Evolutionary conservation across 805 yeast genomes (phyloP).

Genomic region (Hanseniaspora singularis): DNA sequence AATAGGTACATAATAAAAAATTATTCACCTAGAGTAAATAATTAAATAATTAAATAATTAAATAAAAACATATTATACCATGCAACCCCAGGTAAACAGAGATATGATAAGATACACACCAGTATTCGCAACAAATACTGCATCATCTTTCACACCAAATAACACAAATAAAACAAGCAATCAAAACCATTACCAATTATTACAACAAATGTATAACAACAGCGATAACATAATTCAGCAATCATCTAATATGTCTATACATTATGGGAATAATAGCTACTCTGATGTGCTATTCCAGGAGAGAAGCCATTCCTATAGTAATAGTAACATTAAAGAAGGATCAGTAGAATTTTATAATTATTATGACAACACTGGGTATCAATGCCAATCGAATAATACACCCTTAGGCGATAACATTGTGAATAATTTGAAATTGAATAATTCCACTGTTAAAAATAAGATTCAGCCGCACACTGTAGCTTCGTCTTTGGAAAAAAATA

Average conservation of each 20-base stretch:
- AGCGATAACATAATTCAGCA: not conserved
- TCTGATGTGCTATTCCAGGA: not conserved
- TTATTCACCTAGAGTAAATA: no score
- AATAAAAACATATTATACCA: not conserved
- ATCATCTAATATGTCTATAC: not conserved
- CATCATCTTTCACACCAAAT: no score
- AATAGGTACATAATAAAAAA: no score
- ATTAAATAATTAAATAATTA: not conserved
- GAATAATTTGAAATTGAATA: no score
- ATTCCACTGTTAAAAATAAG: not conserved
- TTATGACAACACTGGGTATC: constrained; percentile 14
- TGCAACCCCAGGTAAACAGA: not conserved
- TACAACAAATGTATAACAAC: constrained; percentile 7
- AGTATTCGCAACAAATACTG: constrained; percentile 9
- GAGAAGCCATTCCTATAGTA: not conserved
- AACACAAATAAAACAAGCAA: not conserved
- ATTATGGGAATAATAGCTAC: not conserved
- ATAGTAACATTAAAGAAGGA: not conserved
- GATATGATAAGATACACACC: constrained; percentile 10
- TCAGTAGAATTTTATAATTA: constrained; percentile 8
- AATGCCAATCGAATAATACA: no score
- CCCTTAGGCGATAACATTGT: no score
- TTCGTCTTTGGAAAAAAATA: no score
- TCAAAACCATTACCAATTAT: constrained; percentile 2
- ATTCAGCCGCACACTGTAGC: not conserved